These are phyloP conservation scores for Canavalia ensiformis DNA, from an alignment of 306 rosid species.

Conservation along the genomic window DNA sequence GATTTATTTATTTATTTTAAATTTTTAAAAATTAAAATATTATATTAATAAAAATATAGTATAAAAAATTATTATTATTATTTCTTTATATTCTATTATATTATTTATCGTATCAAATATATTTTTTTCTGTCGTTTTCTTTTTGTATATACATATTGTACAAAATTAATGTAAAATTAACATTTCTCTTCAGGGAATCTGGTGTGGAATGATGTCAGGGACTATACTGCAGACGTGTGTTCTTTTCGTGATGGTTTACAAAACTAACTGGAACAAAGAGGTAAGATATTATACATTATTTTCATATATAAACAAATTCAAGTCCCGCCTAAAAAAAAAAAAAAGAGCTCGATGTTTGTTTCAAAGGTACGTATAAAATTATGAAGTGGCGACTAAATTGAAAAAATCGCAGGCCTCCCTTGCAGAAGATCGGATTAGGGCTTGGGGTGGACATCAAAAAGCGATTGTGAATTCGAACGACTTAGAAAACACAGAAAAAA, in stretches of 20 bases:
- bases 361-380: background rate
- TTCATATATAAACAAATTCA: background rate
- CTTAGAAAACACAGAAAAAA: background rate
- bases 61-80: too few species aligned
- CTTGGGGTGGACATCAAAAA: slow-evolving; percentile 45
- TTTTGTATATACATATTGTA: too few species aligned
- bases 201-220: slow-evolving; percentile 50
- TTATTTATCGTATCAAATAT: too few species aligned
- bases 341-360: background rate
- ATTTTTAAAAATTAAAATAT: too few species aligned
- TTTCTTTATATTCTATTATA: too few species aligned
- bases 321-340: background rate
- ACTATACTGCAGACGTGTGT: slow-evolving; percentile 43
- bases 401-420: slow-evolving; percentile 42
- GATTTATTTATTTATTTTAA: too few species aligned
- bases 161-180: too few species aligned
- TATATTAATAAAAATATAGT: too few species aligned
- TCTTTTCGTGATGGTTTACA: slow-evolving; percentile 38
- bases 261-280: slow-evolving; percentile 47
- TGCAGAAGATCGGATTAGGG: slow-evolving; percentile 49
- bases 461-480: background rate
- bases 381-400: background rate
- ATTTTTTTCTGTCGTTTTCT: too few species aligned
- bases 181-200: slow-evolving; percentile 37
- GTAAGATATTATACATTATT: slow-evolving; percentile 3